Evolutionary conservation across 306 rosid genomes (phyloP), one percentile per base, ranked within the genome.

Genomic region (Oxytropis ochrocephala): DNA sequence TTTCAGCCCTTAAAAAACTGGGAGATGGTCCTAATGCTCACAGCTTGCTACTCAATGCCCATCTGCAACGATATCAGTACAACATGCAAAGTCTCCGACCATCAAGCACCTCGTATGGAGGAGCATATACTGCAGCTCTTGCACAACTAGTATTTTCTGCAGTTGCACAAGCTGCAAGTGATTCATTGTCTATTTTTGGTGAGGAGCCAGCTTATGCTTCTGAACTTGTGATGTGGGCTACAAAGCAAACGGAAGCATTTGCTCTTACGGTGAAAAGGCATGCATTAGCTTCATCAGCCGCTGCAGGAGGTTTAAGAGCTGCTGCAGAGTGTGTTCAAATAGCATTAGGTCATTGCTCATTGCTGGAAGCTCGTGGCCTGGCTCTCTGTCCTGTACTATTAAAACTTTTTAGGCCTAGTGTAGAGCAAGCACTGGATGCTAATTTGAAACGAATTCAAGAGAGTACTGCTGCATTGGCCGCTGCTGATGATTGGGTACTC

Each of bases 301-400:
- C 99, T 44, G 99, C 99, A 57, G 99, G 99, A 62, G 99, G 99
- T 16, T 82, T 95, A 68, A 84, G 99, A 86, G 99, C 99, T 81
- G 97, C 99, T 13, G 99, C 97, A 3, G 99, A 95, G 85, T 95
- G 99, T 83, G 99, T 95, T 78, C 99, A 95, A 83, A 95, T 95
- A 83, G 99, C 99, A 64, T 75, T 95, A 77, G 97, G 99, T 76
- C 99, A 95, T 81, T 95, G 99, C 80, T 89, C 87, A 54, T 83
- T 95, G 82, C 73, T 95, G 85, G 99, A 95, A 83, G 91, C 83
- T 77, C 96, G 95, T 81, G 99, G 99, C 69, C 85, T 95, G 75
- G 89, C 99, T 39, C 95, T 95, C 49, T 84, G 91, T 80, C 96
- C 99, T 42, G 90, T 95, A 61, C 95, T 95, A 64, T 83, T 95